phyloP scores from a whole-genome alignment of 768 basidiomycete genomes.

The Tulasnella sp. region DNA sequence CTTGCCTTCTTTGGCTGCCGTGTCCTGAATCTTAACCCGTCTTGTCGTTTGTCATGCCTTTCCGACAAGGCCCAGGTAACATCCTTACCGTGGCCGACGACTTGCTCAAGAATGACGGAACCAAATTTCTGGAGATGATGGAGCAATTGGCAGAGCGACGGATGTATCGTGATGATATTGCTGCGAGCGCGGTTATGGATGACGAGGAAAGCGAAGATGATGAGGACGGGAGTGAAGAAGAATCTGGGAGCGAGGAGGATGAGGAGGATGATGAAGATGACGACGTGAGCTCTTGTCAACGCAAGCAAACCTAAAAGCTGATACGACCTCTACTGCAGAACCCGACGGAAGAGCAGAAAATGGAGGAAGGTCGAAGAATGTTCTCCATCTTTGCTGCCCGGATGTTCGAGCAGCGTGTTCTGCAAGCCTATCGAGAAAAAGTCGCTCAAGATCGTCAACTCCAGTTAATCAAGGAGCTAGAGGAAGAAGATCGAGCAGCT shows the following conservation, averaged over 20 bases:
- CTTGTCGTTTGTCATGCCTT: slow-evolving; percentile 7
- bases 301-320: background rate
- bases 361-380: slow-evolving; percentile 99
- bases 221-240: slow-evolving; percentile 58
- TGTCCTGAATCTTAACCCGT: slow-evolving; percentile 50
- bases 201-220: slow-evolving; percentile 58
- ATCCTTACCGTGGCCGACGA: slow-evolving; percentile 99
- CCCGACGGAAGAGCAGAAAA: slow-evolving; percentile 95
- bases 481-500: slow-evolving; percentile 85
- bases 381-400: slow-evolving; percentile 99
- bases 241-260: slow-evolving; percentile 62
- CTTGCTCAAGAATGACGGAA: slow-evolving; percentile 95
- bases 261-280: slow-evolving; percentile 57
- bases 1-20: slow-evolving; percentile 12
- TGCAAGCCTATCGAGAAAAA: slow-evolving; percentile 93
- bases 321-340: slow-evolving; percentile 41
- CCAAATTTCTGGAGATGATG: slow-evolving; percentile 99
- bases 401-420: slow-evolving; percentile 98
- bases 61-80: slow-evolving; percentile 67
- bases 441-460: slow-evolving; percentile 94
- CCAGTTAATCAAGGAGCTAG: slow-evolving; percentile 88
- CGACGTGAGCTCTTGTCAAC: slow-evolving; percentile 20
- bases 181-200: slow-evolving; percentile 51
- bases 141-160: slow-evolving; percentile 94
- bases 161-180: slow-evolving; percentile 82